Conservation (phyloP, 1,139 yeast genomes). For the Blastobotrys ciferrii region DNA sequence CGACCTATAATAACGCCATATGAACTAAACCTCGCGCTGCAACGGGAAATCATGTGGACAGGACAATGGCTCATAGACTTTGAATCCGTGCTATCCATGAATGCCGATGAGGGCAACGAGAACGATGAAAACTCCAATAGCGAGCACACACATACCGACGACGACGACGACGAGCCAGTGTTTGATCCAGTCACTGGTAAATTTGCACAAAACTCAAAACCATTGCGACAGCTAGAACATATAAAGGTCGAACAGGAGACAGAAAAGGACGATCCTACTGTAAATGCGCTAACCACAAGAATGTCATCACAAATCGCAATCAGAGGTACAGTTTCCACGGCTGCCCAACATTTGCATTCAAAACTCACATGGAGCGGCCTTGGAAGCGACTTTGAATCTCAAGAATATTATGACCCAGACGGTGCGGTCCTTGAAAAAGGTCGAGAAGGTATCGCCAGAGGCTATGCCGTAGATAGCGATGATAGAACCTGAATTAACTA, state of each 20-base stretch:
- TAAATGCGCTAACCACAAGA: constrained; percentile 52
- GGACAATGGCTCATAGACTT: constrained; percentile 92
- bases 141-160: too few species aligned
- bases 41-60: constrained; percentile 76
- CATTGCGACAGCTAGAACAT: constrained; percentile 65
- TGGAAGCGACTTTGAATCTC: constrained; percentile 67
- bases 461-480: constrained; percentile 49
- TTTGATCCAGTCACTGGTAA: constrained; percentile 89
- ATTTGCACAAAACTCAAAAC: constrained; percentile 64
- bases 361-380: constrained; percentile 81
- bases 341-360: constrained; percentile 71
- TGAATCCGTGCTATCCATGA: constrained; percentile 47
- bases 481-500: constrained; percentile 19
- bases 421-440: constrained; percentile 72
- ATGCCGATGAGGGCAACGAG: constrained; percentile 22
- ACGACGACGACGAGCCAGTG: constrained; percentile 76
- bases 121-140: constrained; percentile 38
- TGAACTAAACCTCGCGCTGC: constrained; percentile 77
- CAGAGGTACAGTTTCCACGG: constrained; percentile 81
- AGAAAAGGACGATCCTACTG: constrained; percentile 27
- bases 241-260: constrained; percentile 50
- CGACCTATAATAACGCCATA: constrained; percentile 94
- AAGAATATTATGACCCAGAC: constrained; percentile 37
- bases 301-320: constrained; percentile 63
- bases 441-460: constrained; percentile 82